Evolutionary conservation across 345 rosid genomes (phyloP).

Genomic region (Alliaria petiolata): DNA sequence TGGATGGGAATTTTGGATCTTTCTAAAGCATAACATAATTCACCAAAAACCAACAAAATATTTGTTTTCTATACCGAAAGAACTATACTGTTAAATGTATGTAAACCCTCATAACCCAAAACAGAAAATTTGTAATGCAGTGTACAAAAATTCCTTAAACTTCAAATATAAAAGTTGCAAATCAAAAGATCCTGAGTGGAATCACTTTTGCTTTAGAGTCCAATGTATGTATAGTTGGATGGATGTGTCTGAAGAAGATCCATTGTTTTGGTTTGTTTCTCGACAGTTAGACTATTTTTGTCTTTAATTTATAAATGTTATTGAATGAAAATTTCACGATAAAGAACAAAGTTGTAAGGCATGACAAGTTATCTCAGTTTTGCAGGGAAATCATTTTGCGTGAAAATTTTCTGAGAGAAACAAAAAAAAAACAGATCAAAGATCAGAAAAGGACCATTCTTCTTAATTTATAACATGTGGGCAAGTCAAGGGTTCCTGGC

Average conservation of each 20-base stretch:
- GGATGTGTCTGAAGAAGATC: slow-evolving; percentile 14
- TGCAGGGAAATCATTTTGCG: slow-evolving; percentile 16
- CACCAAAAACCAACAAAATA: background rate
- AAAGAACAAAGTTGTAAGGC: slow-evolving; percentile 13
- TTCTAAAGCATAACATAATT: background rate
- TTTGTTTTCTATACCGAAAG: background rate
- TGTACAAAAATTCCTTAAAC: slow-evolving; percentile 5
- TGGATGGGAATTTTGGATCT: background rate
- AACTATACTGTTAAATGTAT: background rate
- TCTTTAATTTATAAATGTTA: background rate
- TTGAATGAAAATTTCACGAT: slow-evolving; percentile 8
- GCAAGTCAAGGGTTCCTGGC: slow-evolving; percentile 21
- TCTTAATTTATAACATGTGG: slow-evolving; percentile 25
- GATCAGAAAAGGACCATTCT: slow-evolving; percentile 21
- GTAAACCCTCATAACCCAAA: slow-evolving; percentile 5
- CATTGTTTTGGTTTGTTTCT: slow-evolving; percentile 19
- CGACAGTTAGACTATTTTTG: background rate
- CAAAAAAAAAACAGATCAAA: slow-evolving; percentile 15
- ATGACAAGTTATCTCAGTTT: slow-evolving; percentile 22
- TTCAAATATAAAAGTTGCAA: background rate
- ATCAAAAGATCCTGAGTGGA: slow-evolving; percentile 15
- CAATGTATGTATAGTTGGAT: slow-evolving; percentile 10
- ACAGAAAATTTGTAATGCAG: slow-evolving; percentile 2
- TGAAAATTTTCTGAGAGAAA: background rate
- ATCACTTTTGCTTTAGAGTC: slow-evolving; percentile 8